These are phyloP conservation scores for Claviceps monticola DNA, from an alignment of 2,329 filamentous ascomycete species.

Conservation along the genomic window DNA sequence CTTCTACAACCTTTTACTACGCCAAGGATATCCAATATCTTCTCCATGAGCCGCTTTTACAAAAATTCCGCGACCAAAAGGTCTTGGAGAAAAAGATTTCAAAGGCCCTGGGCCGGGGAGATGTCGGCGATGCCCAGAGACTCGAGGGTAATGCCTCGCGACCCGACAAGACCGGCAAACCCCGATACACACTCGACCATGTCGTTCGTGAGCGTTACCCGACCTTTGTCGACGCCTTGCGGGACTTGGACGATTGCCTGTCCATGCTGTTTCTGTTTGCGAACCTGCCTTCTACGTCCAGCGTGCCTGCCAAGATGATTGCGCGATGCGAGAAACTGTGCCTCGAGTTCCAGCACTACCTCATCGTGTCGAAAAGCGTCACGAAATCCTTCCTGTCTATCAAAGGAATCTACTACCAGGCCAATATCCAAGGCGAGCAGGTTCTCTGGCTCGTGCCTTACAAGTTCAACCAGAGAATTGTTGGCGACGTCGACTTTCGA, in stretches of 20 bases:
- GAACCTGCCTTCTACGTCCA: conserved; percentile 79
- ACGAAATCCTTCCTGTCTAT: conserved; percentile 96
- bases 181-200: conserved; percentile 84
- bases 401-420: conserved; percentile 99
- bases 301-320: conserved; percentile 90
- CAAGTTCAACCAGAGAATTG: conserved; percentile 89
- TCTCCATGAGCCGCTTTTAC: conserved; percentile 84
- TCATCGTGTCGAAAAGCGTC: conserved; percentile 81
- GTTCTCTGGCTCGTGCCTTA: conserved; percentile 96
- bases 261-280: conserved; percentile 97
- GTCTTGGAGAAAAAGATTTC: conserved; percentile 95
- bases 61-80: conserved; percentile 96
- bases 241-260: conserved; percentile 90
- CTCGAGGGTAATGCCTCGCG: conserved; percentile 76
- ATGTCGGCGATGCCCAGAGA: conserved; percentile 76
- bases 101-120: conserved; percentile 77
- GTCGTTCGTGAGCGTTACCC: conserved; percentile 97
- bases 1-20: conserved; percentile 83
- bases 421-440: conserved; percentile 91
- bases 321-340: conserved; percentile 85
- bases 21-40: conserved; percentile 97
- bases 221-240: conserved; percentile 84
- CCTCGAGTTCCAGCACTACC: conserved; percentile 94
- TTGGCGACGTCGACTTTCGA: conserved; percentile 89
- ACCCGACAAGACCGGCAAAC: conserved; percentile 81